Base-by-base conservation (phyloP, 2,329 filamentous ascomycete genomes). In the Raffaelea albimanens region DNA sequence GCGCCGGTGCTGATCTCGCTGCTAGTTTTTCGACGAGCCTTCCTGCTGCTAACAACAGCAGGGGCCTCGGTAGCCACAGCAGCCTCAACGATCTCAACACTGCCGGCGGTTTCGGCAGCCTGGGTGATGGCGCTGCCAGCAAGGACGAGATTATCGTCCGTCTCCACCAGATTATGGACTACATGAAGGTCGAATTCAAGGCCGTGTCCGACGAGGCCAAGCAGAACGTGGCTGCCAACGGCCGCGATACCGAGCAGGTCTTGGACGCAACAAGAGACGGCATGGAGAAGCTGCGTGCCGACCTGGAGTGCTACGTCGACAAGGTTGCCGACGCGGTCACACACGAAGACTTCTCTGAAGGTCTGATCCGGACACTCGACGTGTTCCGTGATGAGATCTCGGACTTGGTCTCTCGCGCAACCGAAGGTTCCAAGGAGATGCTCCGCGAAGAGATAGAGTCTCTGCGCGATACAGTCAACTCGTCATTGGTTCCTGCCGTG, bases 181-280 rank as follows among this genome's bases (percentile, higher is more conserved):
- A 68, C 50, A 70, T 84, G 66, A 73, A 69, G 34, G 66, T 70
- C 1, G 80, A 83, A 58, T 80, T 84, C 61, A 72, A 69, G 53
- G 68, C 72, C 3, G 68, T 80, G 2, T 80, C 78, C 0, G 73
- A 81, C 23, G 79, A 82, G 56, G 74, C 78, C 11, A 89, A 90
- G 61, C 79, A 91, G 57, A 91, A 88, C 55, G 83, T 87, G 19
- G 80, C 85, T 3, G 83, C 85, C 52, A 87, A 82, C 56, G 87
- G 85, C 38, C 77, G 82, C 49, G 87, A 93, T 60, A 91, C 88
- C 0, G 89, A 95, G 62, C 87, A 95, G 61, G 82, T 95, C 13
- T 71, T 96, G 4, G 87, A 93, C 61, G 86, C 88, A 1, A 83
- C 94, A 40, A 91, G 88, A 56, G 87, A 95, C 59, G 89, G 89